A percentile compares a stretch with the other conserved stretches of the same genome.
phyloP scores from a whole-genome alignment of 495 filamentous ascomycete species.

The Pyrenopolyporus hunteri region DNA sequence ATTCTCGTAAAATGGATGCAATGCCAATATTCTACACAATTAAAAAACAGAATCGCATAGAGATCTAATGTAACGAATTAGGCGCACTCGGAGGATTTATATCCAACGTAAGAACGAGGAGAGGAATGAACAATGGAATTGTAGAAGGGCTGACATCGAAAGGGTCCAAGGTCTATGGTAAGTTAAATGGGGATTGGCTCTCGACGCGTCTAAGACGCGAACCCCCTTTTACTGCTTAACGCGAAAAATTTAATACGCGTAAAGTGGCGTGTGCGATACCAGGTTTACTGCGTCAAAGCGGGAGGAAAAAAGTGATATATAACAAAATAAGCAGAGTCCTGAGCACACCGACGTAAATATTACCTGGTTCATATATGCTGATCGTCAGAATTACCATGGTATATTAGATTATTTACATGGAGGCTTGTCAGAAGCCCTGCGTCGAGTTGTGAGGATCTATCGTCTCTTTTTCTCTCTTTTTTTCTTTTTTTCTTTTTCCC shows the following conservation, averaged over 20 bases:
- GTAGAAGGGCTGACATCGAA: background rate
- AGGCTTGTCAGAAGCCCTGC: conserved; percentile 2
- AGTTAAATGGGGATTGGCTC: conserved; percentile 14
- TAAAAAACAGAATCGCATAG: background rate
- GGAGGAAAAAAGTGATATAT: conserved; percentile 1
- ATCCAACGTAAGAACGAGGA: background rate
- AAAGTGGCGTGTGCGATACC: conserved; percentile 35
- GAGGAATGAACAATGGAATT: conserved; percentile 12
- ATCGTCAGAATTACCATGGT: conserved; percentile 6
- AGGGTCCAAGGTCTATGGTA: background rate
- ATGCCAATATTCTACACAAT: background rate
- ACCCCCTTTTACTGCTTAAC: conserved; percentile 4
- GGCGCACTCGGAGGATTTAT: no score
- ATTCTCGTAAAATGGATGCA: background rate
- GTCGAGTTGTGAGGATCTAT: conserved; percentile 15
- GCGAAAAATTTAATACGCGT: conserved; percentile 18
- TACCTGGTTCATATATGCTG: background rate
- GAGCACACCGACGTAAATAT: no score
- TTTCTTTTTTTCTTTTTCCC: background rate
- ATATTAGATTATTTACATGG: conserved; percentile 19
- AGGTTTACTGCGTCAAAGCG: background rate
- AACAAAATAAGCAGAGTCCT: background rate
- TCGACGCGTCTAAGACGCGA: conserved; percentile 27
- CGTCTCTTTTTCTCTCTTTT: conserved; percentile 3
- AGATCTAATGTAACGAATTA: background rate